Conservation (phyloP, 257 asterid species). For the Dorcoceras hygrometricum region DNA sequence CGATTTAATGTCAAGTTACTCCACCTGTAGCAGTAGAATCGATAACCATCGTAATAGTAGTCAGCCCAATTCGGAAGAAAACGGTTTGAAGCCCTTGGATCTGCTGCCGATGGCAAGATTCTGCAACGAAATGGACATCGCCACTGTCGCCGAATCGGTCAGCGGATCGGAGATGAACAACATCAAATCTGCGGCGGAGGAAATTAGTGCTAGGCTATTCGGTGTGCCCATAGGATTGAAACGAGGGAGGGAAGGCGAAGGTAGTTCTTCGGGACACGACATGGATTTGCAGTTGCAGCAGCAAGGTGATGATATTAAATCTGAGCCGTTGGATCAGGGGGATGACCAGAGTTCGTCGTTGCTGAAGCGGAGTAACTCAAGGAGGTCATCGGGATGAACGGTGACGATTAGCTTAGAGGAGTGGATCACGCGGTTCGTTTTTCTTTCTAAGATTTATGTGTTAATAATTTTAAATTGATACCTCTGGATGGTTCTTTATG, state of each 20-base stretch:
- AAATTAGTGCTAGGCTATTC: constrained; percentile 37
- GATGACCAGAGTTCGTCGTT: constrained; percentile 28
- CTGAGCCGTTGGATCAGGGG: constrained; percentile 37
- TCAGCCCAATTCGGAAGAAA: constrained; percentile 22
- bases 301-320: constrained; percentile 29
- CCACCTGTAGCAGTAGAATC: constrained; percentile 18
- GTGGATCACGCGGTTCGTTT: neutral
- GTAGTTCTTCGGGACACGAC: constrained; percentile 28
- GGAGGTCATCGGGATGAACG: neutral
- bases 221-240: constrained; percentile 41
- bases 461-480: too few species aligned
- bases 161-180: constrained; percentile 28
- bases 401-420: constrained; percentile 15
- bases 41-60: constrained; percentile 26
- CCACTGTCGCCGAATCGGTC: constrained; percentile 25
- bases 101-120: constrained; percentile 45
- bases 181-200: constrained; percentile 41
- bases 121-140: constrained; percentile 36
- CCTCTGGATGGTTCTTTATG: too few species aligned
- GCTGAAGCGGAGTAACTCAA: constrained; percentile 22
- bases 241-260: constrained; percentile 36
- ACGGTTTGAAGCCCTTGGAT: constrained; percentile 43
- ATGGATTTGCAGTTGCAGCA: constrained; percentile 39
- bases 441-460: too few species aligned
- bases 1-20: constrained; percentile 58